Percentiles rank a stretch among this genome's conserved stretches.
Conservation (phyloP, 148 eudicot genomes). For the Gaultheria prostrata region DNA sequence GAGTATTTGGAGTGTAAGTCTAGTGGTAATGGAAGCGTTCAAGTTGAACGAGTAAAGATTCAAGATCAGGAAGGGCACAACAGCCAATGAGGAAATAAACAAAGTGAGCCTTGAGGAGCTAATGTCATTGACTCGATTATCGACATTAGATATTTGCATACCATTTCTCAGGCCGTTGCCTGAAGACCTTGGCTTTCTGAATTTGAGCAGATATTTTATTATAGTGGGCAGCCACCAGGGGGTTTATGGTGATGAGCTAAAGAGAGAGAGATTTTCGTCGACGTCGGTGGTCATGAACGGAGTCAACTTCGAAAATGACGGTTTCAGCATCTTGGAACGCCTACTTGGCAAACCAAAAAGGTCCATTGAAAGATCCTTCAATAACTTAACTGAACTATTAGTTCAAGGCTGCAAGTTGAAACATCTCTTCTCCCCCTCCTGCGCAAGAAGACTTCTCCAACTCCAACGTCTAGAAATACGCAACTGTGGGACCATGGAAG, state of each 20-base stretch:
- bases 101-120: background rate
- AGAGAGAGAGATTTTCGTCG: background rate
- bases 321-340: background rate
- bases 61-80: background rate
- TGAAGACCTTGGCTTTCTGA: background rate
- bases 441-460: background rate
- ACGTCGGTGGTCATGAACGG: background rate
- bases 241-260: too few relatives aligned
- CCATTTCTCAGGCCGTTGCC: background rate
- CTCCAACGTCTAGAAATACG: background rate
- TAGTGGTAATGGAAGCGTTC: too few relatives aligned
- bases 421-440: constrained; percentile 12
- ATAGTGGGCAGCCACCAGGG: too few relatives aligned
- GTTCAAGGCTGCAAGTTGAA: background rate
- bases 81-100: background rate
- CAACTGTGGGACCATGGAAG: background rate
- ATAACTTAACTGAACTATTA: background rate
- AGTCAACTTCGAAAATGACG: background rate
- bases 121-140: background rate
- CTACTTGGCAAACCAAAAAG: background rate
- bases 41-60: too few relatives aligned
- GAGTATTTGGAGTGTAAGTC: too few relatives aligned
- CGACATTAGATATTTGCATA: constrained; percentile 2
- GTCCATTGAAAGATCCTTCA: background rate
- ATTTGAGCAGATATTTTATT: constrained; percentile 3